Evolutionary conservation across 2,329 filamentous ascomycete species (phyloP), one percentile per base, ranked within the genome.

Genomic region (Penicillium sp.): DNA sequence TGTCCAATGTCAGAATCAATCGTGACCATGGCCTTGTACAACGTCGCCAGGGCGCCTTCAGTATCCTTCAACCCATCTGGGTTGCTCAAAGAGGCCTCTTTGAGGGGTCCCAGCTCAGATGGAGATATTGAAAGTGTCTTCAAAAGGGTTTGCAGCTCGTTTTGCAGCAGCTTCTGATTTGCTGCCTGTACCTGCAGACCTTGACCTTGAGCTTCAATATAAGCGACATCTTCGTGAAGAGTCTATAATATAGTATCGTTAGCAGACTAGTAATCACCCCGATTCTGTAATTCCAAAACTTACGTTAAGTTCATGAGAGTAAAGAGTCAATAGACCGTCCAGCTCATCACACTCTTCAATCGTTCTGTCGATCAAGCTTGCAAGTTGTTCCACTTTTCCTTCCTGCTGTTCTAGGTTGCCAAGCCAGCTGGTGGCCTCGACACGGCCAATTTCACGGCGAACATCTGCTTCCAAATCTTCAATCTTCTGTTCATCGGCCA

Each of bases 171-270:
- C 72, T 96, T 96, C 72, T 99, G 94, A 67, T 99, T 99, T 38
- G 94, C 91, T 19, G 93, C 93, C 74, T 97, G 94, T 7, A 99
- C 93, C 68, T 99, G 94, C 44, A 99, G 79, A 78, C 94, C 94
- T 75, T 99, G 93, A 7, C 91, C 92, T 74, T 99, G 94, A 2
- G 94, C 91, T 77, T 99, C 94, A 61, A 99, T 97, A 70, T 95
- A 97, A 4, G 91, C 88, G 65, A 99, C 95, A 67, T 99, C 94
- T 47, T 97, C 93, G 54, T 92, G 91, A 30, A 99, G 81, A 46
- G 92, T 97, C 88, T 95, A 68, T 16, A 26, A 57, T 3, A 19
- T 19, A 35, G 5, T 35, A 19, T 35, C 50, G 52, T 72, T 59
- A 74, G 70, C 61, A 59, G 35, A 31, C 48, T 38, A 30, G 28